Conservation (phyloP, 2,329 filamentous ascomycete genomes). For the Fusarium sp. region DNA sequence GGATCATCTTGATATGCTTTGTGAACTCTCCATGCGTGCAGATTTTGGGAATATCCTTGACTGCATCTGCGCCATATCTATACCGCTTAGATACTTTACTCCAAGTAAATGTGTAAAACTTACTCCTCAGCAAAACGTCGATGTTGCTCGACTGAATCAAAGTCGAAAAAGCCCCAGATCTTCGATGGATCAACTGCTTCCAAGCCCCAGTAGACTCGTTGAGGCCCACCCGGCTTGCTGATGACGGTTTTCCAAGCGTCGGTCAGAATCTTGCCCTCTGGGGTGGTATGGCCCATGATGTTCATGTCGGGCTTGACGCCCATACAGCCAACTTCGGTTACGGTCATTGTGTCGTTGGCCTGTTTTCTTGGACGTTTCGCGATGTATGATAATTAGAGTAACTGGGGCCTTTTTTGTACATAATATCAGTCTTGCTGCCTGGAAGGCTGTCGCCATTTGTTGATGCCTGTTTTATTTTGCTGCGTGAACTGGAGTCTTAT, state of each 20-base stretch:
- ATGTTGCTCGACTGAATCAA: slow-evolving; percentile 15
- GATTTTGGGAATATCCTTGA: slow-evolving; percentile 17
- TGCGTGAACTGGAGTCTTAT: too few species aligned
- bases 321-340: slow-evolving; percentile 19
- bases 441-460: neutral
- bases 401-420: neutral
- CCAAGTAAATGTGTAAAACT: neutral
- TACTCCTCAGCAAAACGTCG: neutral
- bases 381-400: fast-evolving
- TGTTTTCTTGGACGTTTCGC: fast-evolving
- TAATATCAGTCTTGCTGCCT: neutral
- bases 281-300: slow-evolving; percentile 5
- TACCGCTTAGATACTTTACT: neutral
- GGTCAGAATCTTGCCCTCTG: neutral
- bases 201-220: slow-evolving; percentile 10
- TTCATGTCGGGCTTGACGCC: slow-evolving; percentile 1
- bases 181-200: neutral
- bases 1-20: slow-evolving; percentile 8
- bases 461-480: neutral
- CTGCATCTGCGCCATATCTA: slow-evolving; percentile 11
- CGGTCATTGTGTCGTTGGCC: neutral
- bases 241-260: neutral
- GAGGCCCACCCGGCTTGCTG: neutral
- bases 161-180: slow-evolving; percentile 25
- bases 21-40: slow-evolving; percentile 9